phyloP scores from a whole-genome alignment of 2,329 filamentous ascomycete genomes.

The Fusarium mundagurra region DNA sequence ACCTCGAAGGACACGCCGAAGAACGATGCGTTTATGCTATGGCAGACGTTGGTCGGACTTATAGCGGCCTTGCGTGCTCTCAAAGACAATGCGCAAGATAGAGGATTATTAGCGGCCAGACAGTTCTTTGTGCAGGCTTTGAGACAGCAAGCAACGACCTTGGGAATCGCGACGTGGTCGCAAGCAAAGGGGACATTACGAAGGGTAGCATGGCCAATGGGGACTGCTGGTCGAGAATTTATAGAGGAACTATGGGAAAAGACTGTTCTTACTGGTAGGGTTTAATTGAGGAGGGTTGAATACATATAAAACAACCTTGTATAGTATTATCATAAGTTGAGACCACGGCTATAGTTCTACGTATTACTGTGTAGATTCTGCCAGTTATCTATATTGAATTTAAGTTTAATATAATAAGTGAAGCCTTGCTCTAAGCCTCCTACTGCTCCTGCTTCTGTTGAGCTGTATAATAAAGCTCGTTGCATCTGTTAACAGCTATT shows the following conservation, averaged over 20 bases:
- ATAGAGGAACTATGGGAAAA: slow-evolving; percentile 10
- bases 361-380: too few species aligned
- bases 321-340: too few species aligned
- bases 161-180: not conserved
- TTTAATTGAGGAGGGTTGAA: not conserved
- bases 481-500: fast-evolving
- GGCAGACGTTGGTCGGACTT: not conserved
- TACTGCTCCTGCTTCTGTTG: not conserved
- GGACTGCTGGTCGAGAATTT: not conserved
- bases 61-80: not conserved
- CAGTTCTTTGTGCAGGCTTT: not conserved
- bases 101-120: not conserved
- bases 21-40: not conserved
- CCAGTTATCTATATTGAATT: too few species aligned
- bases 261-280: not conserved
- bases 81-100: fast-evolving
- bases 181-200: not conserved
- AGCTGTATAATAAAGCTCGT: not conserved
- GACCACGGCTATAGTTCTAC: too few species aligned
- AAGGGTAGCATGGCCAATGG: not conserved
- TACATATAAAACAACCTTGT: too few species aligned
- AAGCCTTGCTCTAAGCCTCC: not conserved
- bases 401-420: too few species aligned
- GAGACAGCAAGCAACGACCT: not conserved
- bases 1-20: fast-evolving